A percentile compares a stretch with the other conserved stretches of the same genome.
These are phyloP conservation scores for Talaromyces thailandensis DNA, from an alignment of 495 filamentous ascomycete genomes.

Conservation along the genomic window DNA sequence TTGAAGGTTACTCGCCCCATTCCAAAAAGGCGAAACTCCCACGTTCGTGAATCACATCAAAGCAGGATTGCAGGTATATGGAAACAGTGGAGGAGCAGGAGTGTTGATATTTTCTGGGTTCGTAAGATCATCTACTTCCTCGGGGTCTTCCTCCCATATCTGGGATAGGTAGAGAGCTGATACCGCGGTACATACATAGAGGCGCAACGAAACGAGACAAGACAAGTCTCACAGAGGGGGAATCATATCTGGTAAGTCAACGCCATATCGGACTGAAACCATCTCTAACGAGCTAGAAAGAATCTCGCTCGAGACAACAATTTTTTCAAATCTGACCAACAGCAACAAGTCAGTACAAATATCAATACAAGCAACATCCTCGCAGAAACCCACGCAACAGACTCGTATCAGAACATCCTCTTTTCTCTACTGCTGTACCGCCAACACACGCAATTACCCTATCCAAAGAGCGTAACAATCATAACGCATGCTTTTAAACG, in stretches of 20 bases:
- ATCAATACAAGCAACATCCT: slow-evolving; percentile 22
- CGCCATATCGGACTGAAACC: background rate
- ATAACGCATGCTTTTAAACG: slow-evolving; percentile 72
- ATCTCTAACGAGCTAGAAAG: slow-evolving; percentile 16
- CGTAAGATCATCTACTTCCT: slow-evolving; percentile 10
- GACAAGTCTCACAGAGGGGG: slow-evolving; percentile 52
- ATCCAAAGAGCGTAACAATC: slow-evolving; percentile 47
- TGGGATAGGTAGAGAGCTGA: slow-evolving; percentile 1
- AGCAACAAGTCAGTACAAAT: slow-evolving; percentile 13
- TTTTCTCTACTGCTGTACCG: slow-evolving; percentile 59
- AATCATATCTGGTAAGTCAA: slow-evolving; percentile 47
- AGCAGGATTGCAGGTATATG: slow-evolving; percentile 45
- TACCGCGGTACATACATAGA: slow-evolving; percentile 28
- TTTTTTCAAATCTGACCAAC: slow-evolving; percentile 17
- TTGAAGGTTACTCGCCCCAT: slow-evolving; percentile 48
- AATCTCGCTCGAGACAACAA: slow-evolving; percentile 34
- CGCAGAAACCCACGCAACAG: slow-evolving; percentile 59
- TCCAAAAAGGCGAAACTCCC: slow-evolving; percentile 62
- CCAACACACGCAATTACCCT: slow-evolving; percentile 20
- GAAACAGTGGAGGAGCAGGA: slow-evolving; percentile 19
- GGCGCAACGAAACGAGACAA: slow-evolving; percentile 48
- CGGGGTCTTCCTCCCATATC: no score
- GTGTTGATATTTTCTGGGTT: slow-evolving; percentile 66
- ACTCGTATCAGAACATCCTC: slow-evolving; percentile 71
- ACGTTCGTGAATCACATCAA: slow-evolving; percentile 67